phyloP scores from a whole-genome alignment of 306 rosid species.

The Psophocarpus tetragonolobus region DNA sequence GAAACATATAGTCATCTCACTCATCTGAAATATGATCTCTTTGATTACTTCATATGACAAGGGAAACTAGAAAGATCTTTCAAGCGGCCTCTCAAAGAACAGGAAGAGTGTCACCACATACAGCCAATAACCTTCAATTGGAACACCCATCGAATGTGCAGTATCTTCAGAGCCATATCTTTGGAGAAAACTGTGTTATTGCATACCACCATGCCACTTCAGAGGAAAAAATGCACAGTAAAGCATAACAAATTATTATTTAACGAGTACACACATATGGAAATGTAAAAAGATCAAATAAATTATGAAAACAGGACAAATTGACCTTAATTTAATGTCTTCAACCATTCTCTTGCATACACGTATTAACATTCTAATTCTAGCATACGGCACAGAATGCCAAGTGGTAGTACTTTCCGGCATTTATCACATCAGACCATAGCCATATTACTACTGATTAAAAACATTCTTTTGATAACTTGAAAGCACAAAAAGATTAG shows the following conservation, averaged over 20 bases:
- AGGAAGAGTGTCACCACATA: background rate
- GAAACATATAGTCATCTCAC: background rate
- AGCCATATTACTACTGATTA: background rate
- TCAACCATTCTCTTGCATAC: background rate
- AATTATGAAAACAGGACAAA: background rate
- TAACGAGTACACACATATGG: background rate
- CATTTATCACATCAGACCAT: background rate
- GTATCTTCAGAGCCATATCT: background rate
- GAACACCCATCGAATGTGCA: background rate
- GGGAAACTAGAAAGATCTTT: background rate
- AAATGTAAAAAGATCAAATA: background rate
- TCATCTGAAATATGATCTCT: background rate
- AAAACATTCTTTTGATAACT: background rate
- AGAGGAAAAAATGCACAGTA: background rate
- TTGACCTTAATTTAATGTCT: background rate
- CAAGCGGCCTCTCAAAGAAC: background rate
- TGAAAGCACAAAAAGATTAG: conserved; percentile 8
- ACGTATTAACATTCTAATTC: conserved; percentile 7
- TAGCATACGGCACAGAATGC: background rate
- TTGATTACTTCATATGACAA: conserved; percentile 7
- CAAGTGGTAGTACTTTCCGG: background rate
- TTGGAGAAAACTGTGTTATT: background rate
- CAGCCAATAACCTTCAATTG: background rate
- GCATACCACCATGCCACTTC: background rate
- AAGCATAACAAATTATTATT: background rate